Percentiles rank a stretch among this genome's conserved stretches.
These are phyloP conservation scores for Boletus albobrunnescens DNA, from an alignment of 1,284 basidiomycete genomes.

Conservation along the genomic window DNA sequence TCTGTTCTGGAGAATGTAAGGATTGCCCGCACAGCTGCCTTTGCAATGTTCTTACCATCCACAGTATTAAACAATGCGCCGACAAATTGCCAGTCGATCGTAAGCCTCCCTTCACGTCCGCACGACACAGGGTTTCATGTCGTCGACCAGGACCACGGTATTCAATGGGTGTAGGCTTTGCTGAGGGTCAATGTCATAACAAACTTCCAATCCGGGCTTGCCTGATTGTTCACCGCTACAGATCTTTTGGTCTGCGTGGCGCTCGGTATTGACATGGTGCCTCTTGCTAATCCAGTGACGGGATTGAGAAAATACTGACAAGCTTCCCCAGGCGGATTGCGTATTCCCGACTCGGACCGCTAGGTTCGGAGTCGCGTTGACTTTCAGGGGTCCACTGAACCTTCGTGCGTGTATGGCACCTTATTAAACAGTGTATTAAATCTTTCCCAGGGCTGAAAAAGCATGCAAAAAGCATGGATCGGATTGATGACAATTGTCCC, in stretches of 20 bases:
- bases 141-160: conserved; percentile 65
- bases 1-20: conserved; percentile 80
- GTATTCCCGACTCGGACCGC: conserved; percentile 87
- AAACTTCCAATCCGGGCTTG: not conserved
- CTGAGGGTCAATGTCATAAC: conserved; percentile 57
- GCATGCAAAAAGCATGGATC: conserved; percentile 61
- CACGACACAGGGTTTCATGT: conserved; percentile 5
- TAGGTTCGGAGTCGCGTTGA: conserved; percentile 81
- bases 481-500: conserved; percentile 71
- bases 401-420: conserved; percentile 49
- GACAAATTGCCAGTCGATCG: conserved; percentile 69
- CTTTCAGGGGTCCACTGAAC: conserved; percentile 74
- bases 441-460: conserved; percentile 53
- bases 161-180: conserved; percentile 86
- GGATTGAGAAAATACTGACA: not conserved
- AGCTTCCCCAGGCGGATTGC: conserved; percentile 67
- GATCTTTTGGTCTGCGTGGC: conserved; percentile 84
- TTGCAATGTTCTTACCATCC: conserved; percentile 15
- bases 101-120: conserved; percentile 36
- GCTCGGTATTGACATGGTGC: conserved; percentile 84
- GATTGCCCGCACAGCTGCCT: not conserved
- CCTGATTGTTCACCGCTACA: conserved; percentile 28
- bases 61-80: conserved; percentile 76
- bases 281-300: conserved; percentile 11
- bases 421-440: conserved; percentile 4